Base-by-base conservation (phyloP, 2,329 filamentous ascomycete genomes). In the Alternaria sp. region DNA sequence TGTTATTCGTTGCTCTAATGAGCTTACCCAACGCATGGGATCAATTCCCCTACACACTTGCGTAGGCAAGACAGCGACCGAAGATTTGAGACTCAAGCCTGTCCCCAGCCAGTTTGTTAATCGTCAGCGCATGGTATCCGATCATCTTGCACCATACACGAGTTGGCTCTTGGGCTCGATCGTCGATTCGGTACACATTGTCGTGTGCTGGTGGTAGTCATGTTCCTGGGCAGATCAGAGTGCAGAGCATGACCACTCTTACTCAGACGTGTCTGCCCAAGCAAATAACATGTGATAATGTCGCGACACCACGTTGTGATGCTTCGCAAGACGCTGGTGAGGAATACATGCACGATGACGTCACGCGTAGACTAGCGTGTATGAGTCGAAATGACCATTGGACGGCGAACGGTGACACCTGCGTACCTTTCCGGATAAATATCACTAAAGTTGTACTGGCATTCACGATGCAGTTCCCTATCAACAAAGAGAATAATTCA, bases 341-440 rank as follows among this genome's bases (percentile, higher is more conserved):
- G 3, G 6, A 21, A 12, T 6, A 36, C 5, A n/a, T 21, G 49
- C 28, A 21, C 13, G n/a, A 6, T 52, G 49, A 52, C 28, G 49
- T 52, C 49, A 52, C 30, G 30, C 30, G 28, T 6, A n/a, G 4
- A 25, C 6, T 52, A 15, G 54, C 61, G 36, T n/a, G 21, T n/a
- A 55, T 55, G 52, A 55, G 52, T 55, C 52, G 52, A 55, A 46
- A 55, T 55, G 52, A 55, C 11, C 7, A 55, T 19, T 13, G 43
- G 36, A 7, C 4, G 36, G 8, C 4, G n/a, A 13, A 9, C 49
- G 59, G 15, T 61, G 53, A 8, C 57, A 25, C 40, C 52, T 10
- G 55, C 15, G 15, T 36, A 23, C 12, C 17, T 45, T 45, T 15
- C 17, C 13, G 3, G 3, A 3, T 36, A 32, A 11, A 51, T 51